phyloP scores from a whole-genome alignment of 2,329 filamentous ascomycete species.

The Mycosphaerella arachidis region DNA sequence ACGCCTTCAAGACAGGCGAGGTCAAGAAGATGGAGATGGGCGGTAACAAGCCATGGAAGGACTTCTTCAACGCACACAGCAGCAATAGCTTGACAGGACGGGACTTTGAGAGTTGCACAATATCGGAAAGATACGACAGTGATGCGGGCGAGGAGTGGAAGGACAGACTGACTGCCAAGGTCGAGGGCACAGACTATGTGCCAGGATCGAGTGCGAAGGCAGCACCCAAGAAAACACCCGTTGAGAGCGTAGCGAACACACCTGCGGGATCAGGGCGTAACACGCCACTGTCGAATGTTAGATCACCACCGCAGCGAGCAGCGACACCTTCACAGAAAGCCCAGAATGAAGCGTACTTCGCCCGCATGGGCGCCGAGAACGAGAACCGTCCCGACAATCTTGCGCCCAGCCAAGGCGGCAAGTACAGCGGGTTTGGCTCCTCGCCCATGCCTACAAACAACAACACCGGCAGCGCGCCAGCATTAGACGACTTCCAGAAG shows the following conservation, averaged over 20 bases:
- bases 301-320: conserved; percentile 20
- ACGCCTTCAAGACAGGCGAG: conserved; percentile 90
- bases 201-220: conserved; percentile 38
- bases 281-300: conserved; percentile 20
- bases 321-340: conserved; percentile 45
- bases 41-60: conserved; percentile 81
- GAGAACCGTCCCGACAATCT: conserved; percentile 67
- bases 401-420: conserved; percentile 85
- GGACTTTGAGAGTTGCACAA: conserved; percentile 79
- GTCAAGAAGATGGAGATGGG: conserved; percentile 91
- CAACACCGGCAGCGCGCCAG: conserved; percentile 50
- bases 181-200: conserved; percentile 83
- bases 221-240: conserved; percentile 21
- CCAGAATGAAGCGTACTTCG: conserved; percentile 84
- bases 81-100: conserved; percentile 43
- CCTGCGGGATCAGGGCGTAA: conserved; percentile 24
- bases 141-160: conserved; percentile 95
- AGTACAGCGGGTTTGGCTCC: conserved; percentile 87
- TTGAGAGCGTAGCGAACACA: conserved; percentile 21
- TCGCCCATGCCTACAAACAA: conserved; percentile 52
- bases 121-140: conserved; percentile 83
- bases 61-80: conserved; percentile 68
- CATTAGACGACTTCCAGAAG: conserved; percentile 82
- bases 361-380: conserved; percentile 77
- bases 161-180: conserved; percentile 78